phyloP scores from a whole-genome alignment of 1,284 basidiomycete genomes.

The Rhodotorula sp. region DNA sequence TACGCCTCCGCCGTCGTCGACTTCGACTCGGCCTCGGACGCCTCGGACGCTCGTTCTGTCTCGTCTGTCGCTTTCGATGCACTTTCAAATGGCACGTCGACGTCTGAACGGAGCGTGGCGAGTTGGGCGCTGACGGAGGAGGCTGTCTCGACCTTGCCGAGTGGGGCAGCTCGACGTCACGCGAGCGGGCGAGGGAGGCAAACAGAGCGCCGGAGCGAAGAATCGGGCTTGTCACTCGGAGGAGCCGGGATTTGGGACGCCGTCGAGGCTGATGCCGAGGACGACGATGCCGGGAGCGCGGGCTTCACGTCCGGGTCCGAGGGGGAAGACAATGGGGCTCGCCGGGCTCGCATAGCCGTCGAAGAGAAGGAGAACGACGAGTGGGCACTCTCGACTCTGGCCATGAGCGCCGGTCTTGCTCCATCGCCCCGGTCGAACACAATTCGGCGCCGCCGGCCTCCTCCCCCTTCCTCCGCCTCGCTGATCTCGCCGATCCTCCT shows the following conservation, averaged over 20 bases:
- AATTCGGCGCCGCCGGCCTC: conserved; percentile 1
- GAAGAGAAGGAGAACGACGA: conserved; percentile 7
- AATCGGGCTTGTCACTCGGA: too few relatives aligned
- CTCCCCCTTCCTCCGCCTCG: background rate
- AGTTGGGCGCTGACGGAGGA: conserved; percentile 9
- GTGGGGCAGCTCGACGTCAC: background rate
- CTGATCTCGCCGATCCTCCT: background rate
- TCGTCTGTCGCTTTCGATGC: background rate
- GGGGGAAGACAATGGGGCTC: background rate
- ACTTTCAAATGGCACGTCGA: background rate
- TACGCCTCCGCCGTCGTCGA: background rate
- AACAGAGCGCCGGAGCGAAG: too few relatives aligned
- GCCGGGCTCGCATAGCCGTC: background rate
- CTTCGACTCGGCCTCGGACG: background rate
- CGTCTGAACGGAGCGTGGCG: background rate
- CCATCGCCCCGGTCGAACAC: background rate
- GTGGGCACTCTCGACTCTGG: conserved; percentile 9
- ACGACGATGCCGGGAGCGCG: conserved; percentile 3
- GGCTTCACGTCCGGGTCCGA: conserved; percentile 23
- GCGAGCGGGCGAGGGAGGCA: background rate
- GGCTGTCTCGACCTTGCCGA: conserved; percentile 7
- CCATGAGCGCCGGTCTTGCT: conserved; percentile 7
- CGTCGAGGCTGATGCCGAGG: background rate
- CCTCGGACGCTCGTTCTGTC: background rate
- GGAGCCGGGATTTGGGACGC: too few relatives aligned